A percentile compares a stretch with the other conserved stretches of the same genome.
Conservation (phyloP, 169 alveolate genomes). For the Plasmodium sp. region DNA sequence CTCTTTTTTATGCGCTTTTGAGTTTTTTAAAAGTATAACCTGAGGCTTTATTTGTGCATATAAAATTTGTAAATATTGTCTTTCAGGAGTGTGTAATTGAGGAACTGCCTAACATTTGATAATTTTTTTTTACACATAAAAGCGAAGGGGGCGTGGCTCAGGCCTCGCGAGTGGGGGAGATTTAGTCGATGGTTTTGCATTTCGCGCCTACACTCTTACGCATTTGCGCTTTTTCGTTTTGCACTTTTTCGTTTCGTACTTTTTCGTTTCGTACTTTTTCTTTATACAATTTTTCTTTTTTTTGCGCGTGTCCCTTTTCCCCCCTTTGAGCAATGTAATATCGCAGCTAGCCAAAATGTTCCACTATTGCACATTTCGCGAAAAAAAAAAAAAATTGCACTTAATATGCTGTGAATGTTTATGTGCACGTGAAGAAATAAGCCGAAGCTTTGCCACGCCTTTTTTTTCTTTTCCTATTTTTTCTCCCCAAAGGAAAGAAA, state of each 20-base stretch:
- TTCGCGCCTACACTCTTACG: not conserved
- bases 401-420: not conserved
- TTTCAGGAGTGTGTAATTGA: conserved; percentile 14
- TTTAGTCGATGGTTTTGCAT: not conserved
- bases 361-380: not conserved
- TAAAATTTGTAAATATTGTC: not conserved
- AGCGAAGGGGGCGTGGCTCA: not conserved
- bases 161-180: not conserved
- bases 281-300: not conserved
- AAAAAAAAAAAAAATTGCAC: conserved; percentile 4
- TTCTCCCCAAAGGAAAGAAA: not conserved
- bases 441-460: not conserved
- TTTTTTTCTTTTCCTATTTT: not conserved
- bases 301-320: not conserved
- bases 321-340: not conserved
- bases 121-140: not conserved
- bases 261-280: not conserved
- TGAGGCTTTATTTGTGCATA: not conserved
- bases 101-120: not conserved
- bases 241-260: not conserved
- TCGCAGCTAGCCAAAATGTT: conserved; percentile 6
- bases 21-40: not conserved
- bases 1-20: not conserved
- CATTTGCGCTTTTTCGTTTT: not conserved
- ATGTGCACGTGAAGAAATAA: not conserved